Conservation (phyloP, 495 filamentous ascomycete genomes). For the Tricharina praecox region DNA sequence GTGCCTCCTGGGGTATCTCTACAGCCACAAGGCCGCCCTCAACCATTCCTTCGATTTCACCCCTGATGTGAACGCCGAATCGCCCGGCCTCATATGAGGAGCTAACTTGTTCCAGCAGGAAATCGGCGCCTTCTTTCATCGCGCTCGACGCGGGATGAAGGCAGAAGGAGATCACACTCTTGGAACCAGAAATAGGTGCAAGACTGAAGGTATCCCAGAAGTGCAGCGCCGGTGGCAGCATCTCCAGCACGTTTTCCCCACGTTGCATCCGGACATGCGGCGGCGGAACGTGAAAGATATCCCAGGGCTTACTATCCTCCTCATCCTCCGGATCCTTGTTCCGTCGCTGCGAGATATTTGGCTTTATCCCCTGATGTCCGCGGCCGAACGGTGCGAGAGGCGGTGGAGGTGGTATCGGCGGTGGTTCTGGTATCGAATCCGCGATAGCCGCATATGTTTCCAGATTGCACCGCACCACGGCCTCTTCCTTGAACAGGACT, state of each 20-base stretch:
- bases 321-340: constrained; percentile 4
- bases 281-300: constrained; percentile 32
- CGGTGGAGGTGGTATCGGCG: constrained; percentile 11
- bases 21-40: constrained; percentile 45
- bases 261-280: constrained; percentile 67
- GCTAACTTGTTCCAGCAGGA: constrained; percentile 54
- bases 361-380: neutral
- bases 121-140: constrained; percentile 40
- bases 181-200: constrained; percentile 56
- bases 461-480: constrained; percentile 21
- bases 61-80: constrained; percentile 51
- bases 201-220: constrained; percentile 91
- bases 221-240: constrained; percentile 57
- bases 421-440: constrained; percentile 21
- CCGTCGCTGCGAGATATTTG: constrained; percentile 5
- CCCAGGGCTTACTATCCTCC: neutral
- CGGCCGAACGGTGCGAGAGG: constrained; percentile 1
- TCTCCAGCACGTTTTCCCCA: constrained; percentile 52
- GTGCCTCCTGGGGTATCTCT: constrained; percentile 19
- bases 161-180: constrained; percentile 64
- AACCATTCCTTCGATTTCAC: constrained; percentile 35
- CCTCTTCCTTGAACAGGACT: constrained; percentile 12
- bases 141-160: constrained; percentile 52
- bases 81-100: constrained; percentile 64
- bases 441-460: constrained; percentile 21